Conservation (phyloP, 768 basidiomycete species). For the Gymnopilus dilepis region DNA sequence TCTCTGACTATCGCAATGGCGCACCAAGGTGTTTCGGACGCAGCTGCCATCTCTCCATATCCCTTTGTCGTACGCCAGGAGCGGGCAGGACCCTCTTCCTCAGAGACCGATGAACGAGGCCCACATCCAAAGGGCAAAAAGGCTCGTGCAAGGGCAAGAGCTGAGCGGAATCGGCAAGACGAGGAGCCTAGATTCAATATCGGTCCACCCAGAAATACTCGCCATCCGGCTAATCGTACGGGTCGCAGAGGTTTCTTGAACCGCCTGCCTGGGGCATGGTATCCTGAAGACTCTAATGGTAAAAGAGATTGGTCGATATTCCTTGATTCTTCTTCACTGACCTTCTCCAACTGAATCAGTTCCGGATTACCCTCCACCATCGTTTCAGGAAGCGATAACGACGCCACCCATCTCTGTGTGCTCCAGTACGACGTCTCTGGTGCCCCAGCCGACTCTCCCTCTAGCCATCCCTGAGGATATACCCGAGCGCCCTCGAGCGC, state of each 20-base stretch:
- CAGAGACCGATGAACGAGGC: conserved; percentile 55
- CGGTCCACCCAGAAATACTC: conserved; percentile 41
- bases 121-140: conserved; percentile 53
- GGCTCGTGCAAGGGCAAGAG: conserved; percentile 35
- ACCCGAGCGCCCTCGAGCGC: conserved; percentile 18
- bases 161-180: conserved; percentile 50
- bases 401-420: conserved; percentile 46
- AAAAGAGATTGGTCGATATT: conserved; percentile 20
- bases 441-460: conserved; percentile 24
- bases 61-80: conserved; percentile 57
- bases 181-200: conserved; percentile 52
- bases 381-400: conserved; percentile 72
- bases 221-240: conserved; percentile 27
- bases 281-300: conserved; percentile 33
- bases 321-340: not conserved
- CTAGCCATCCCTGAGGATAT: conserved; percentile 29
- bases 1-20: conserved; percentile 49
- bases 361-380: conserved; percentile 77
- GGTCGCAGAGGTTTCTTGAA: conserved; percentile 25
- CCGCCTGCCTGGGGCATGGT: conserved; percentile 30
- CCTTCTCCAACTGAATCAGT: conserved; percentile 22
- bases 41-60: conserved; percentile 60
- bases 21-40: conserved; percentile 51
- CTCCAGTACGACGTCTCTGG: conserved; percentile 47
- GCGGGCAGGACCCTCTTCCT: conserved; percentile 14